phyloP scores from a whole-genome alignment of 768 basidiomycete genomes.

The Tricholoma hemisulphureum region DNA sequence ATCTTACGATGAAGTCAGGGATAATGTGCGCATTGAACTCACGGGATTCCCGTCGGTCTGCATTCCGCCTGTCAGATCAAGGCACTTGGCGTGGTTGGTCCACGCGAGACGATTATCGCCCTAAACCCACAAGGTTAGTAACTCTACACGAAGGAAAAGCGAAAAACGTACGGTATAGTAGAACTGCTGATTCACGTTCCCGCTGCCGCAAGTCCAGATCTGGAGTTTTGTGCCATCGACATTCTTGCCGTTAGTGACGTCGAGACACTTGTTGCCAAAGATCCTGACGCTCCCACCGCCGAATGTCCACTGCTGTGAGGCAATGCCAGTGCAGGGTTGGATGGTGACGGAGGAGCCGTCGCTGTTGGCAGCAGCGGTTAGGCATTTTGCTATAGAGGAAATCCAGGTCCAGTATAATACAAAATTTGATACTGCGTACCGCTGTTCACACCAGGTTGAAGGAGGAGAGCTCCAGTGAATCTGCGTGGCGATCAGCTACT shows the following conservation, averaged over 20 bases:
- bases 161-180: slow-evolving; percentile 39
- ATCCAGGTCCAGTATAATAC: neutral
- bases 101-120: slow-evolving; percentile 43
- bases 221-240: slow-evolving; percentile 48
- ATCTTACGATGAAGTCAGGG: neutral
- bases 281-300: slow-evolving; percentile 39
- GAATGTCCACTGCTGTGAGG: slow-evolving; percentile 52
- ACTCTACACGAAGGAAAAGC: too few relatives aligned
- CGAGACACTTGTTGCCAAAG: slow-evolving; percentile 50
- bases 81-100: slow-evolving; percentile 48
- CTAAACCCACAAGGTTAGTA: slow-evolving; percentile 6
- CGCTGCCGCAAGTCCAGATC: slow-evolving; percentile 45
- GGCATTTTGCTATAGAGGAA: slow-evolving; percentile 40
- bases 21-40: slow-evolving; percentile 15
- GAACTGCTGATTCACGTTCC: slow-evolving; percentile 46
- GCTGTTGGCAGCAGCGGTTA: slow-evolving; percentile 49
- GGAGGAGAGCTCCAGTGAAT: slow-evolving; percentile 40
- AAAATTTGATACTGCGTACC: slow-evolving; percentile 26
- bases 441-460: slow-evolving; percentile 43
- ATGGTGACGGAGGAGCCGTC: slow-evolving; percentile 49
- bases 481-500: slow-evolving; percentile 20
- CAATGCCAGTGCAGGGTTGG: slow-evolving; percentile 42
- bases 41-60: slow-evolving; percentile 42
- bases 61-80: slow-evolving; percentile 45
- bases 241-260: slow-evolving; percentile 40